phyloP scores from a whole-genome alignment of 768 basidiomycete species.

The Leccinum olivaceopallidum region DNA sequence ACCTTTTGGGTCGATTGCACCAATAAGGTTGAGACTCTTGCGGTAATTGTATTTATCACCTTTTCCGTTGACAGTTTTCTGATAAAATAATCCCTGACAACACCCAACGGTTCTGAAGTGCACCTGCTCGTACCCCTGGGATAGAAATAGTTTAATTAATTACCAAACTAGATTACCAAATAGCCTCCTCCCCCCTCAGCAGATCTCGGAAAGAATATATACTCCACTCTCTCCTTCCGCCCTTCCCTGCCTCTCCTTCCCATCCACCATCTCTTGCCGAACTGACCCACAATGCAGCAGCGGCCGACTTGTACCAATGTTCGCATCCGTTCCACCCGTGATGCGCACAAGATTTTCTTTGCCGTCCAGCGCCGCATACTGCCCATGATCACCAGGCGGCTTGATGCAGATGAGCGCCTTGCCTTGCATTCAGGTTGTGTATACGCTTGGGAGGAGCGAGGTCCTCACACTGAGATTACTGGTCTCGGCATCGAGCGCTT shows the following conservation, averaged over 20 bases:
- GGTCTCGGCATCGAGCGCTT: conserved; percentile 84
- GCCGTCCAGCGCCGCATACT: conserved; percentile 64
- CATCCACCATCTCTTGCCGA: conserved; percentile 12
- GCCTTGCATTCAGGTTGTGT: conserved; percentile 48
- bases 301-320: conserved; percentile 66
- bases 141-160: conserved; percentile 39
- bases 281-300: conserved; percentile 50
- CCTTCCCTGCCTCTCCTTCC: conserved; percentile 13
- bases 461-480: conserved; percentile 70
- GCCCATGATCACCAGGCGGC: conserved; percentile 72
- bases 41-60: conserved; percentile 25
- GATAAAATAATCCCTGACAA: conserved; percentile 25
- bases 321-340: conserved; percentile 74
- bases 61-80: conserved; percentile 29
- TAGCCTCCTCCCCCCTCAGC: conserved; percentile 22
- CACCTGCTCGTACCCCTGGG: conserved; percentile 18
- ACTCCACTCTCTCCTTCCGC: conserved; percentile 24
- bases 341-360: conserved; percentile 81
- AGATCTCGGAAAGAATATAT: conserved; percentile 37
- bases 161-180: conserved; percentile 36
- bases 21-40: conserved; percentile 36
- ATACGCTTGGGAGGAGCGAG: conserved; percentile 73
- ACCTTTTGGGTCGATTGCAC: conserved; percentile 40
- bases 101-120: conserved; percentile 4
- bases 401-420: conserved; percentile 74